Evolutionary conservation across 2,329 filamentous ascomycete genomes (phyloP).

Genomic region (Verticillium nubilum): DNA sequence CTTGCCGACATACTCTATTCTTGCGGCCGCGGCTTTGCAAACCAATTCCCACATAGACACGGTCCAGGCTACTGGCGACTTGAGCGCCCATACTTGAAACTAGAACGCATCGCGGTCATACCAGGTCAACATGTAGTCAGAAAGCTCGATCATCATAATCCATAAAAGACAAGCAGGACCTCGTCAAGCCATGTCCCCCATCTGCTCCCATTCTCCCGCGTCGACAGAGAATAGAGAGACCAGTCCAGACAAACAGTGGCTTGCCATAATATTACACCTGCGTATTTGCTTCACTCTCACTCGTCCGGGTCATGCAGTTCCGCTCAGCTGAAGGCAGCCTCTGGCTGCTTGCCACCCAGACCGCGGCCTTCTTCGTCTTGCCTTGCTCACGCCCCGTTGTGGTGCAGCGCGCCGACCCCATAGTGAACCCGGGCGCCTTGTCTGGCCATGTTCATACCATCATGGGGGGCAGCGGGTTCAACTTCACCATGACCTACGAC

Average conservation of each 20-base stretch:
- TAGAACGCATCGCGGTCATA: background rate
- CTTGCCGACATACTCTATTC: too few relatives aligned
- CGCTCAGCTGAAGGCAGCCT: background rate
- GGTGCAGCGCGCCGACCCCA: constrained; percentile 50
- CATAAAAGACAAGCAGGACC: background rate
- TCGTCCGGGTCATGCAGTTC: background rate
- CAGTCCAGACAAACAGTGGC: background rate
- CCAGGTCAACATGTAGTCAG: background rate
- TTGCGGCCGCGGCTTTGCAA: background rate
- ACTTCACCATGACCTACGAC: constrained; percentile 45
- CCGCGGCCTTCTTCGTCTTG: constrained; percentile 9
- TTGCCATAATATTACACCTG: background rate
- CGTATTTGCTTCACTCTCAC: background rate
- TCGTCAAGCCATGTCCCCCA: background rate
- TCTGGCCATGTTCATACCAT: constrained; percentile 56
- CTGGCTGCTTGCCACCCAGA: constrained; percentile 1
- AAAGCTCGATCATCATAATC: background rate
- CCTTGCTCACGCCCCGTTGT: constrained; percentile 12
- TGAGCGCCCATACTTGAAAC: background rate
- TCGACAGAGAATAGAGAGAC: background rate
- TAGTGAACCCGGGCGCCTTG: constrained; percentile 47
- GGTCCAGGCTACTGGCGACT: background rate
- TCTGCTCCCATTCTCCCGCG: background rate
- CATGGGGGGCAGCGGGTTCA: constrained; percentile 58
- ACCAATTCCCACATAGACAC: background rate